Base-by-base conservation (phyloP, 2,329 filamentous ascomycete genomes). In the Penicillium vulpinum region DNA sequence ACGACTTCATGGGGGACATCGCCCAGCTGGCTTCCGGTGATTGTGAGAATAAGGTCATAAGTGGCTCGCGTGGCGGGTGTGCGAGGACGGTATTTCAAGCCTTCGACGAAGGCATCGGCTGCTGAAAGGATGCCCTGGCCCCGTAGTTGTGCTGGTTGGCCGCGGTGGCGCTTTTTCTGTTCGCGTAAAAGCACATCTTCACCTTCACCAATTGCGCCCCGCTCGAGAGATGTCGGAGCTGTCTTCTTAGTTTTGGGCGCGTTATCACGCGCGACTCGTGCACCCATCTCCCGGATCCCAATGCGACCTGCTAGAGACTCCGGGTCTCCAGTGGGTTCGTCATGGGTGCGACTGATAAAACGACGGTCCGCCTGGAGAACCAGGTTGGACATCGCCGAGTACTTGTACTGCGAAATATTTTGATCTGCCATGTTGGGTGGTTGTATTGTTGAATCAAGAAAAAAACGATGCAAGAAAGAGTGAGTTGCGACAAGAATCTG, bases 321-420 rank as follows among this genome's bases (percentile, higher is more conserved):
- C 50, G 94, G 95, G 75, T 99, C 94, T 69, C 94, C 94, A 50
- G 93, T 97, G 62, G 91, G 88, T 80, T 99, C 95, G 78, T 99
- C 93, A 67, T 88, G 92, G 70, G 92, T 88, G 75, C 94, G 88
- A 63, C 91, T 91, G 69, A 96, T 89, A 75, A 99, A 97, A 69
- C 94, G 89, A 80, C 92, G 89, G 82, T 99, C 94, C 81, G 92
- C 92, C 90, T 99, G 94, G 86, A 99, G 91, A 74, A 99, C 94
- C 91, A 99, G 89, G 87, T 99, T 99, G 81, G 94, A 99, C 94
- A 99, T 97, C 77, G 91, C 92, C 87, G 92, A 92, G 85, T 97
- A 96, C 79, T 97, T 97, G 85, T 96, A 97, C 79, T 96, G 92
- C 77, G 91, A 92, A 71, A 96, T 90, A 88, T 84, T 81, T 63